Percentiles rank a stretch among this genome's conserved stretches.
Conservation (phyloP, 2,329 filamentous ascomycete genomes). For the Chaetomiaceae sp. region DNA sequence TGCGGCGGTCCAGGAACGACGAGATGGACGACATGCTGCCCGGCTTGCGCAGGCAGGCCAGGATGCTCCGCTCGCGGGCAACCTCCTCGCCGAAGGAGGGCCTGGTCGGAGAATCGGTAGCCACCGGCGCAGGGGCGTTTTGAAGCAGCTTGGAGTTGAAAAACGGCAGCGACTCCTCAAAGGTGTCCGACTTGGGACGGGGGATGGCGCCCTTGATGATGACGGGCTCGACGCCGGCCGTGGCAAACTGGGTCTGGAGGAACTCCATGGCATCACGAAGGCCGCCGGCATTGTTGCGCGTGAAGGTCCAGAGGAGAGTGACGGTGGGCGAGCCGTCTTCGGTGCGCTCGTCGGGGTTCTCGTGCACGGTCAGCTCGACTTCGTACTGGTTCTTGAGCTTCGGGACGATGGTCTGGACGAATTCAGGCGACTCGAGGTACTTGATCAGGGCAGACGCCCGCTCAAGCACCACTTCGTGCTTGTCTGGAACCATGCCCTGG, state of each 20-base stretch:
- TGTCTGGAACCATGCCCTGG: slow-evolving; percentile 93
- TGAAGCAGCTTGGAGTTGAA: slow-evolving; percentile 97
- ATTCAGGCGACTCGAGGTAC: slow-evolving; percentile 77
- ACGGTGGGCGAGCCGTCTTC: slow-evolving; percentile 55
- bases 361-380: slow-evolving; percentile 74
- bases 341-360: slow-evolving; percentile 55
- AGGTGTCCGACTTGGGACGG: slow-evolving; percentile 97
- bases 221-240: slow-evolving; percentile 80
- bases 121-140: slow-evolving; percentile 75
- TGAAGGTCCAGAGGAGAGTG: slow-evolving; percentile 74
- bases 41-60: slow-evolving; percentile 90
- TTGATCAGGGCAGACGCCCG: slow-evolving; percentile 71
- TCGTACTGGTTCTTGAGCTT: slow-evolving; percentile 91
- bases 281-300: slow-evolving; percentile 92
- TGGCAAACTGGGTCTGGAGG: slow-evolving; percentile 77
- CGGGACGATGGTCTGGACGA: slow-evolving; percentile 70
- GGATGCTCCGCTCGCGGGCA: slow-evolving; percentile 76
- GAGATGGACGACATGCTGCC: slow-evolving; percentile 92
- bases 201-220: slow-evolving; percentile 92
- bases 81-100: slow-evolving; percentile 78
- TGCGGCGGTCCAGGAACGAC: slow-evolving; percentile 91
- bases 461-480: slow-evolving; percentile 82
- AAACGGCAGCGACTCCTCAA: slow-evolving; percentile 93
- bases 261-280: slow-evolving; percentile 96
- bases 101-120: slow-evolving; percentile 85